Evolutionary conservation across 2,329 filamentous ascomycete species (phyloP).

Genomic region (Colletotrichum horii): DNA sequence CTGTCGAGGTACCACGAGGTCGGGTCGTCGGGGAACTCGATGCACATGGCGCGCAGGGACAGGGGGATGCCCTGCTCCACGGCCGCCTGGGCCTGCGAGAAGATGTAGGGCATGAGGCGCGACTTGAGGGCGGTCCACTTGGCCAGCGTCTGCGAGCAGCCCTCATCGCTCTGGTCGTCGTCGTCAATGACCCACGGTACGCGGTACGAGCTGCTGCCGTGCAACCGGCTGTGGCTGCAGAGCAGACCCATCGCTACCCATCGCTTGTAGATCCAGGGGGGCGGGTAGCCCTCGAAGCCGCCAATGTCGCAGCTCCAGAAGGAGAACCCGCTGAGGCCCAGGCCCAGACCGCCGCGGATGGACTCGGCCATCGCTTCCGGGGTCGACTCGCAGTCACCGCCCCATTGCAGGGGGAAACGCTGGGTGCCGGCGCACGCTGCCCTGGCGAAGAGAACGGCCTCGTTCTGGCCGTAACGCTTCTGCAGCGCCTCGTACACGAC

Average conservation of each 20-base stretch:
- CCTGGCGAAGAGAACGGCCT: slow-evolving; percentile 71
- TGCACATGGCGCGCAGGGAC: slow-evolving; percentile 67
- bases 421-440: slow-evolving; percentile 72
- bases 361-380: slow-evolving; percentile 77
- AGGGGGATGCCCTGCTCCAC: slow-evolving; percentile 61
- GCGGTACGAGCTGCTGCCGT: slow-evolving; percentile 73
- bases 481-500: slow-evolving; percentile 71
- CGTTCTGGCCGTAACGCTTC: slow-evolving; percentile 51
- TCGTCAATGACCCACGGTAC: slow-evolving; percentile 77
- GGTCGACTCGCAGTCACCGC: slow-evolving; percentile 77
- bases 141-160: slow-evolving; percentile 56
- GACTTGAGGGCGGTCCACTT: slow-evolving; percentile 56
- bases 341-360: slow-evolving; percentile 67
- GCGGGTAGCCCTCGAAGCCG: slow-evolving; percentile 72
- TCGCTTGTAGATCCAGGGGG: slow-evolving; percentile 74
- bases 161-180: slow-evolving; percentile 60
- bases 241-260: slow-evolving; percentile 80
- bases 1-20: slow-evolving; percentile 71
- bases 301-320: slow-evolving; percentile 77
- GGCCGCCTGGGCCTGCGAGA: slow-evolving; percentile 46
- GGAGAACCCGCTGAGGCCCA: slow-evolving; percentile 68
- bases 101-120: slow-evolving; percentile 58
- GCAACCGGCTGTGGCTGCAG: slow-evolving; percentile 72
- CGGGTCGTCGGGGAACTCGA: slow-evolving; percentile 75
- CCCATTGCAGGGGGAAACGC: slow-evolving; percentile 74